These are phyloP conservation scores for Draba incana DNA, from an alignment of 345 rosid species.

Conservation along the genomic window DNA sequence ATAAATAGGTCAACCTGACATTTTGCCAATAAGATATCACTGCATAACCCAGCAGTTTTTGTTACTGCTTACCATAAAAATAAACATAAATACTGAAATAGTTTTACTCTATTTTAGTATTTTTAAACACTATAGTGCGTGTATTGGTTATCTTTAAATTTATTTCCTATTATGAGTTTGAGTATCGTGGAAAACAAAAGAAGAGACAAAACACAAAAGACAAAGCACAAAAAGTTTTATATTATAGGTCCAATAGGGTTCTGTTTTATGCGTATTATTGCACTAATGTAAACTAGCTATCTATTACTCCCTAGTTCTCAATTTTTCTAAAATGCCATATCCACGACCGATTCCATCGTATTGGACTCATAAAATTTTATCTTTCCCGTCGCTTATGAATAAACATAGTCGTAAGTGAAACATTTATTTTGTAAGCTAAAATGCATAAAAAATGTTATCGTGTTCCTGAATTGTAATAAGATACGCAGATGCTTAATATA, in stretches of 20 bases:
- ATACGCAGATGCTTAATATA: too few species aligned
- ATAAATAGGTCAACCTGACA: constrained; percentile 43
- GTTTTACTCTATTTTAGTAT: constrained; percentile 18
- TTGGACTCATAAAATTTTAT: too few species aligned
- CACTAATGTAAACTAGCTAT: constrained; percentile 25
- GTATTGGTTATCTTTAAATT: not conserved
- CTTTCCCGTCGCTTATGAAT: too few species aligned
- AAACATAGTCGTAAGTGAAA: not conserved
- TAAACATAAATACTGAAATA: constrained; percentile 23
- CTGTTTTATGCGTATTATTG: constrained; percentile 24
- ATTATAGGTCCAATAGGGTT: constrained; percentile 13
- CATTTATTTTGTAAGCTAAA: too few species aligned
- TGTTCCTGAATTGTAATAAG: too few species aligned
- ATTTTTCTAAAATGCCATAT: not conserved
- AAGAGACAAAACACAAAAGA: constrained; percentile 38
- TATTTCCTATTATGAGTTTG: constrained; percentile 22
- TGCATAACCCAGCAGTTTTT: constrained; percentile 33
- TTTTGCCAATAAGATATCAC: constrained; percentile 35
- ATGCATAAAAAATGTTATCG: too few species aligned
- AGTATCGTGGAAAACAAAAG: not conserved
- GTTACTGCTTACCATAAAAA: constrained; percentile 23
- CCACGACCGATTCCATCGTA: constrained; percentile 24
- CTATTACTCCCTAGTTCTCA: constrained; percentile 25
- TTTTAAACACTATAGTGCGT: too few species aligned
- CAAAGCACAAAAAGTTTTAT: constrained; percentile 1